Base-by-base conservation (phyloP, 2,329 filamentous ascomycete species). In the Cladophialophora yegresii region DNA sequence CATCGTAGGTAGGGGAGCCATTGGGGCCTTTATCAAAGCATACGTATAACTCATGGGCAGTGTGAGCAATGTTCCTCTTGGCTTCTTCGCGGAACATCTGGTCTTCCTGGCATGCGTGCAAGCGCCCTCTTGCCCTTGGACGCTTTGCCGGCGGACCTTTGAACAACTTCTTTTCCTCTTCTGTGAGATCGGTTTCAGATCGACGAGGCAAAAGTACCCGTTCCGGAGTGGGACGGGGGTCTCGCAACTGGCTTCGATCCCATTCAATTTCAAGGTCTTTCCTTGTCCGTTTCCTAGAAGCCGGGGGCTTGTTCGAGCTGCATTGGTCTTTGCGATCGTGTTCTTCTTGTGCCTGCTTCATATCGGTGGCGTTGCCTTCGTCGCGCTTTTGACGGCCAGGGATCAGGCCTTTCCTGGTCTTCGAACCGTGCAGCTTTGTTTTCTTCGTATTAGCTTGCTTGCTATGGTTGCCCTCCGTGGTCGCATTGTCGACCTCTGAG, bases 1-100 rank as follows among this genome's bases (percentile, higher is more conserved):
- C 16, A 20, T 66, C 63, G 28, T 67, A 67, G 3, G 63, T 62
- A 16, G 65, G 65, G 5, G 63, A 63, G 43, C 59, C 59, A 7
- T 58, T 49, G 8, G 63, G 65, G 3, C 65, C 65, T 51, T 62
- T 58, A 23, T 62, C 45, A 26, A 23, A 43, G 32, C 60, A 62
- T 10, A 62, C 20, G 43, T 62, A 51, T 16, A 50, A 20, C 13
- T 62, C 60, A 23, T 62, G 60, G 32, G 40, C 53, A n/a, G 10
- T 8, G 9, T 53, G n/a, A 3, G 43, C 28, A 16, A 56, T 47
- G 36, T 57, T 50, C n/a, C 40, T 51, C n/a, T 32, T 40, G 9
- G 32, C 28, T 12, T 33, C 53, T 43, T 56, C 20, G 20, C 28
- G 36, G 26, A 55, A 33, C n/a, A 54, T 54, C 13, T 62, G 28